Evolutionary conservation across 2,329 filamentous ascomycete genomes (phyloP).

Genomic region (Penicillium sp.): DNA sequence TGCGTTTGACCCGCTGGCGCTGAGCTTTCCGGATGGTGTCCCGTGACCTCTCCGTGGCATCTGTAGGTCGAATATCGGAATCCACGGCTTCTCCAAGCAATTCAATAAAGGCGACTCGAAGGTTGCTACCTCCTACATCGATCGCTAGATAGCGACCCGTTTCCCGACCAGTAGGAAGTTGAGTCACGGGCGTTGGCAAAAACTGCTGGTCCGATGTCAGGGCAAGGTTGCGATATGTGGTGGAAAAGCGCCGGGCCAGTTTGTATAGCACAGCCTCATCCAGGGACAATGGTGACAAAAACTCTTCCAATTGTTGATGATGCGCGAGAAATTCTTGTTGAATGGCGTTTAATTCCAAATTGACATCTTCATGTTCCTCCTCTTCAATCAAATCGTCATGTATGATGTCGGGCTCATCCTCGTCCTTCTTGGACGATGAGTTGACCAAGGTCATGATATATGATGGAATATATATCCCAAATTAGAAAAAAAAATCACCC

Average conservation of each 20-base stretch:
- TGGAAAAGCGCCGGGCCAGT: slow-evolving; percentile 47
- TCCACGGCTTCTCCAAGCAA: slow-evolving; percentile 46
- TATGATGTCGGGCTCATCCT: slow-evolving; percentile 28
- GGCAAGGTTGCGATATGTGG: slow-evolving; percentile 45
- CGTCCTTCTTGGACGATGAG: slow-evolving; percentile 23
- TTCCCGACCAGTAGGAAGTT: slow-evolving; percentile 51
- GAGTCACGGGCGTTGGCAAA: slow-evolving; percentile 48
- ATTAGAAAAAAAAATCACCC: neutral
- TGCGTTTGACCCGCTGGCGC: slow-evolving; percentile 47
- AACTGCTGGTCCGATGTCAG: slow-evolving; percentile 48
- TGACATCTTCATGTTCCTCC: slow-evolving; percentile 36
- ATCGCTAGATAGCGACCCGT: slow-evolving; percentile 56
- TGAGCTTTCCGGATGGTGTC: slow-evolving; percentile 48
- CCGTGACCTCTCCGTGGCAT: slow-evolving; percentile 39
- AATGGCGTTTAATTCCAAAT: slow-evolving; percentile 28
- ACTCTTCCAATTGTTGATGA: slow-evolving; percentile 40
- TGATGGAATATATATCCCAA: neutral
- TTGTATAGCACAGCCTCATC: slow-evolving; percentile 46
- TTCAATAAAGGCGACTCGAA: slow-evolving; percentile 57
- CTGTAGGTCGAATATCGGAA: slow-evolving; percentile 30
- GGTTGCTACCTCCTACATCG: slow-evolving; percentile 57
- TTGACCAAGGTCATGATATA: slow-evolving; percentile 26
- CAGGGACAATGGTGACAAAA: slow-evolving; percentile 41
- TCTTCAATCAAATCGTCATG: slow-evolving; percentile 32
- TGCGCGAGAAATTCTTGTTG: slow-evolving; percentile 31